Evolutionary conservation across 2,329 filamentous ascomycete genomes (phyloP).

Genomic region (Ceratocystis variospora): DNA sequence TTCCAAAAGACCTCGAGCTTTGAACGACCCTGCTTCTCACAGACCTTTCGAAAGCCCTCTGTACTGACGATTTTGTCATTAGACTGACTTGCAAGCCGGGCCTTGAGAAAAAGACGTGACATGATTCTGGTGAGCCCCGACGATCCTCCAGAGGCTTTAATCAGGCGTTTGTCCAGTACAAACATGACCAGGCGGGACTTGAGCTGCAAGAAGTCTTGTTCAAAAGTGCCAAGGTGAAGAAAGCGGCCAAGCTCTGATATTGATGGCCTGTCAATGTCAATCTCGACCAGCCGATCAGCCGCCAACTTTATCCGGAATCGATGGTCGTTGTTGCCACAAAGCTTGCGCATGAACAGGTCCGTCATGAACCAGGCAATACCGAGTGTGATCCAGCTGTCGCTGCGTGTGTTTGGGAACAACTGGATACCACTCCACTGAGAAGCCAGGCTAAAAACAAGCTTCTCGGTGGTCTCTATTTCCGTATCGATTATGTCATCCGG

Average conservation of each 20-base stretch:
- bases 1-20: conserved; percentile 83
- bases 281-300: conserved; percentile 66
- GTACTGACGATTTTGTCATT: conserved; percentile 61
- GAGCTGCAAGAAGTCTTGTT: conserved; percentile 76
- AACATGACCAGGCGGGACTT: conserved; percentile 87
- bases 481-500: conserved; percentile 75
- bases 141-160: conserved; percentile 68
- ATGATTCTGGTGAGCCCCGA: conserved; percentile 75
- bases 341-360: conserved; percentile 75
- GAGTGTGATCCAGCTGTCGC: conserved; percentile 77
- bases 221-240: conserved; percentile 68
- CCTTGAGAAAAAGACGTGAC: conserved; percentile 70
- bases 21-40: conserved; percentile 77
- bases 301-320: conserved; percentile 76
- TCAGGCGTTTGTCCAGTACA: conserved; percentile 79
- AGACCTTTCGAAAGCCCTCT: conserved; percentile 64
- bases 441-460: conserved; percentile 69
- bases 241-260: conserved; percentile 66
- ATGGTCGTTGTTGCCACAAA: conserved; percentile 92
- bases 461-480: conserved; percentile 66
- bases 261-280: conserved; percentile 71
- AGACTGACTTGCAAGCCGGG: conserved; percentile 49
- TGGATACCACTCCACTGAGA: conserved; percentile 92
- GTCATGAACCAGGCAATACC: conserved; percentile 93
- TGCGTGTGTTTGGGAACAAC: conserved; percentile 66